Conservation (phyloP, 164 flowering plant genomes). For the Brasenia schreberi region DNA sequence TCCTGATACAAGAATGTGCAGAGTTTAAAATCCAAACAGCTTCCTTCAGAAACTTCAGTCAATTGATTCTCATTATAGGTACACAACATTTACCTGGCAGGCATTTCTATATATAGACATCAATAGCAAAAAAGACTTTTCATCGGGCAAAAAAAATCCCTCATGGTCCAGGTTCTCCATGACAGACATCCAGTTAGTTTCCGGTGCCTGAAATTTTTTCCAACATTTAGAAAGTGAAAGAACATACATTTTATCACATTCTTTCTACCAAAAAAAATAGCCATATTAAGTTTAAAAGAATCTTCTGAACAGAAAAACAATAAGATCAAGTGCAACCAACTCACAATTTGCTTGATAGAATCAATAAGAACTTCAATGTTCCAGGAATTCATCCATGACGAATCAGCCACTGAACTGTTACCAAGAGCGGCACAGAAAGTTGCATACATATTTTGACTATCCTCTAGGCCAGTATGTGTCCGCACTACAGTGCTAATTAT, state of each 20-base stretch:
- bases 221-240: neutral
- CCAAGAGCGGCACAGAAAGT: constrained; percentile 61
- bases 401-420: constrained; percentile 28
- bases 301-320: neutral
- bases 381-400: constrained; percentile 56
- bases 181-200: constrained; percentile 58
- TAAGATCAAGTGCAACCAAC: constrained; percentile 12
- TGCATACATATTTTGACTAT: constrained; percentile 37
- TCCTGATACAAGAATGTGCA: constrained; percentile 28
- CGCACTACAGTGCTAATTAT: constrained; percentile 54
- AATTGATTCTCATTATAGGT: neutral
- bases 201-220: constrained; percentile 54
- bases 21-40: neutral
- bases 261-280: neutral
- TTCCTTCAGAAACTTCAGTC: neutral
- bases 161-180: constrained; percentile 88
- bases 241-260: neutral
- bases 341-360: constrained; percentile 77
- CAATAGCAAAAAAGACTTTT: constrained; percentile 58
- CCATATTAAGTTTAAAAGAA: neutral
- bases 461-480: constrained; percentile 60
- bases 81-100: constrained; percentile 19
- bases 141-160: constrained; percentile 69
- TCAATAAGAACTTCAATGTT: constrained; percentile 63
- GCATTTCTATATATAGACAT: constrained; percentile 57